Conservation (phyloP, 1,139 yeast species). For the Yamadazyma oceani region DNA sequence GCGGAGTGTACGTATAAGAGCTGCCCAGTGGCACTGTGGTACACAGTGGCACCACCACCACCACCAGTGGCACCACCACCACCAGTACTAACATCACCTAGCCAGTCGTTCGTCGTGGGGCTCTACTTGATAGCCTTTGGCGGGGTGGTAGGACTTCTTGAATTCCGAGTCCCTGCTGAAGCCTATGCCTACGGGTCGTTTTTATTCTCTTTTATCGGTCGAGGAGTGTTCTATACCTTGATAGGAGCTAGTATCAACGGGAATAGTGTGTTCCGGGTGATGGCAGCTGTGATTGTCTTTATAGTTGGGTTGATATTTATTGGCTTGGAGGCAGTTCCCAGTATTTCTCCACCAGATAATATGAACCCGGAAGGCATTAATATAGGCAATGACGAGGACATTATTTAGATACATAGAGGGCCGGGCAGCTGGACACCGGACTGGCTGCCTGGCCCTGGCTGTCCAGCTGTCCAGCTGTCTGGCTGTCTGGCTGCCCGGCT, state of each 20-base stretch:
- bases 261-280: constrained; percentile 53
- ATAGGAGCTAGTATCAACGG: constrained; percentile 65
- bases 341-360: constrained; percentile 70
- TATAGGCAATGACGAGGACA: constrained; percentile 47
- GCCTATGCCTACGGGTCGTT: constrained; percentile 76
- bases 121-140: constrained; percentile 58
- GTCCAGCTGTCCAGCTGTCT: too few relatives aligned
- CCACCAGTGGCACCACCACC: not conserved
- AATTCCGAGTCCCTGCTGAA: constrained; percentile 65
- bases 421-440: too few relatives aligned
- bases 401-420: constrained; percentile 32
- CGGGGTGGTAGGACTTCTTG: constrained; percentile 53
- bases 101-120: constrained; percentile 54
- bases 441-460: too few relatives aligned
- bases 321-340: constrained; percentile 67
- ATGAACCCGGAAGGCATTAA: constrained; percentile 59
- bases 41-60: not conserved
- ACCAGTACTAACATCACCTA: constrained; percentile 17
- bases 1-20: constrained; percentile 48
- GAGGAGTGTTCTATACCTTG: constrained; percentile 73
- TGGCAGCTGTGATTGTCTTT: constrained; percentile 57
- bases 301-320: constrained; percentile 58
- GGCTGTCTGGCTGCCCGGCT: too few relatives aligned
- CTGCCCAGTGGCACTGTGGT: too few relatives aligned
- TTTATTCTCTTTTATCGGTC: constrained; percentile 77